Evolutionary conservation across 2,329 filamentous ascomycete species (phyloP).

Genomic region (Leptographium procerum): DNA sequence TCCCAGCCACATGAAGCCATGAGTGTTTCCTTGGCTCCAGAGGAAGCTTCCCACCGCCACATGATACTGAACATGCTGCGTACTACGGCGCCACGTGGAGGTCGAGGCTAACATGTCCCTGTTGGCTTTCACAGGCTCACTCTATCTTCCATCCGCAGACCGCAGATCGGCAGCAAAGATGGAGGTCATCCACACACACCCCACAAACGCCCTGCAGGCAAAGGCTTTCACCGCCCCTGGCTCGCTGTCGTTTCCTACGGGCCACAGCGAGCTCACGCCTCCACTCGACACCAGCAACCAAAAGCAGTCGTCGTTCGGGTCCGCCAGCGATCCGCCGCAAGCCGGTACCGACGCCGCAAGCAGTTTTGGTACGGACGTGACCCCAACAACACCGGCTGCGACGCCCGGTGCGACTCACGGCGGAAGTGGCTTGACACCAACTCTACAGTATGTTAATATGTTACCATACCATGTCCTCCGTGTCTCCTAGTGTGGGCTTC

Average conservation of each 20-base stretch:
- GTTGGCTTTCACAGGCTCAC: background rate
- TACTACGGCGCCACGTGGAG: background rate
- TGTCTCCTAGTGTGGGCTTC: background rate
- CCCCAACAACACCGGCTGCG: slow-evolving; percentile 80
- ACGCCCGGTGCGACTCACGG: slow-evolving; percentile 75
- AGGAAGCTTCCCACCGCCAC: background rate
- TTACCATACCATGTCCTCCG: slow-evolving; percentile 29
- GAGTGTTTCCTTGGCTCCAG: no score
- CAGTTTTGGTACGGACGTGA: slow-evolving; percentile 50
- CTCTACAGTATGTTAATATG: slow-evolving; percentile 99
- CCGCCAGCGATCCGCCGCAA: background rate
- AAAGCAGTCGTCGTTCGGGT: background rate
- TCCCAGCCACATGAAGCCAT: background rate
- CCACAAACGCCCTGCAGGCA: slow-evolving; percentile 81
- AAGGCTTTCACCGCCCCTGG: slow-evolving; percentile 90
- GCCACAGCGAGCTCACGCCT: slow-evolving; percentile 70
- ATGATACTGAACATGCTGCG: background rate
- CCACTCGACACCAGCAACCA: slow-evolving; percentile 43
- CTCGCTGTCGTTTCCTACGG: slow-evolving; percentile 84
- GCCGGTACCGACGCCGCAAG: background rate
- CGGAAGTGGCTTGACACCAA: slow-evolving; percentile 83
- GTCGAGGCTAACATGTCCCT: background rate
- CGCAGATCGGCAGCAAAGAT: slow-evolving; percentile 32
- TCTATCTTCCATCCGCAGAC: background rate
- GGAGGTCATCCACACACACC: slow-evolving; percentile 87